These are phyloP conservation scores for Beta vulgaris DNA, from an alignment of 148 eudicot genomes.

Conservation along the genomic window DNA sequence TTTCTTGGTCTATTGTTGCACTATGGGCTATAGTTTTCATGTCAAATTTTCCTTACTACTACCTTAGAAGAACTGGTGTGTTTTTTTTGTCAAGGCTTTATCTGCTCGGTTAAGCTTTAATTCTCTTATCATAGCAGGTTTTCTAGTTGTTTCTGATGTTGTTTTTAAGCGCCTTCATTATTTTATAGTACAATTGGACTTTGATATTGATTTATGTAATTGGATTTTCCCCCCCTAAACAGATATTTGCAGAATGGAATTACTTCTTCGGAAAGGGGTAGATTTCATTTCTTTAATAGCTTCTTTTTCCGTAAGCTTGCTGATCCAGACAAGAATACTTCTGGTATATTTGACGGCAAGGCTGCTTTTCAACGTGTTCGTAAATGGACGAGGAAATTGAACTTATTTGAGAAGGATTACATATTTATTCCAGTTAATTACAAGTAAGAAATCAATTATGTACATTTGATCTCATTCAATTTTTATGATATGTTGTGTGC, in stretches of 20 bases:
- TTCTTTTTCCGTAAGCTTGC: slow-evolving; percentile 93
- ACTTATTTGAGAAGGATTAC: slow-evolving; percentile 86
- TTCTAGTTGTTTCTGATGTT: background rate
- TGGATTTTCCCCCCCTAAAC: slow-evolving; percentile 20
- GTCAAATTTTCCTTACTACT: no score
- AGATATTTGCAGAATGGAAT: slow-evolving; percentile 74
- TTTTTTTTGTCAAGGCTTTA: background rate
- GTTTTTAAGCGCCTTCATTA: background rate
- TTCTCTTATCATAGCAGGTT: background rate
- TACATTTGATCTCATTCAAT: background rate
- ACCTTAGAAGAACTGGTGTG: background rate
- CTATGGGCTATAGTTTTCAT: no score
- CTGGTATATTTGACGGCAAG: slow-evolving; percentile 67
- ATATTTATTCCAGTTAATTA: slow-evolving; percentile 92
- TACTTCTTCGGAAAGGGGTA: slow-evolving; percentile 44
- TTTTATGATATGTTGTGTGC: slow-evolving; percentile 5
- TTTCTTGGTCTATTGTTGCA: no score
- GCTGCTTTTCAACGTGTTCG: slow-evolving; percentile 97
- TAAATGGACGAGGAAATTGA: slow-evolving; percentile 94
- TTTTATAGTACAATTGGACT: slow-evolving; percentile 2
- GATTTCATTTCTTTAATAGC: slow-evolving; percentile 83
- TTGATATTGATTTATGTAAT: background rate
- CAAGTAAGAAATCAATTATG: slow-evolving; percentile 47
- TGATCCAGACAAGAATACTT: slow-evolving; percentile 81
- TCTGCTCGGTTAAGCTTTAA: background rate